These are phyloP conservation scores for Mycena filopes DNA, from an alignment of 768 basidiomycete genomes.

Conservation along the genomic window DNA sequence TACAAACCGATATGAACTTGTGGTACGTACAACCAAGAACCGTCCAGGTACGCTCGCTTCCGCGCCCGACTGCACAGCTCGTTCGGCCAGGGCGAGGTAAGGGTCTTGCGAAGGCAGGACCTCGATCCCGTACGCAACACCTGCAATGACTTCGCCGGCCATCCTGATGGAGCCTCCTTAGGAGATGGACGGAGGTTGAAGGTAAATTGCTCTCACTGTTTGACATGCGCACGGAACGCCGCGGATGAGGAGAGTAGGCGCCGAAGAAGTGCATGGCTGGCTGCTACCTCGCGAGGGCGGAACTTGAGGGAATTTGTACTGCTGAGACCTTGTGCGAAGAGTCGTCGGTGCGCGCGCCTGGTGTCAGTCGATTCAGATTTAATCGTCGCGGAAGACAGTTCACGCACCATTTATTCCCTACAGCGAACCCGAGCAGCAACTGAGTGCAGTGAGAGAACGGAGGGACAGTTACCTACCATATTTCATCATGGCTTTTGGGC, in stretches of 20 bases:
- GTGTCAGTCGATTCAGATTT: neutral
- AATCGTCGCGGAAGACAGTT: too few species aligned
- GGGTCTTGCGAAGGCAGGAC: neutral
- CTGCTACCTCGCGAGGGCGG: too few species aligned
- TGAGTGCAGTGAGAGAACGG: too few species aligned
- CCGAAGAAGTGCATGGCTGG: too few species aligned
- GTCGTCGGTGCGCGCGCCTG: neutral
- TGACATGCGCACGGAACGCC: too few species aligned
- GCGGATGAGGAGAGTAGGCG: neutral
- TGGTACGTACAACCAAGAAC: neutral
- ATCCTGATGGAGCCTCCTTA: neutral
- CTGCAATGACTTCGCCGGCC: neutral
- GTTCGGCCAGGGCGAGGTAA: neutral
- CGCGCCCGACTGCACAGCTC: neutral
- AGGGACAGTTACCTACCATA: neutral
- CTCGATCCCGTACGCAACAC: neutral
- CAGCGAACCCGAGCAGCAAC: too few species aligned
- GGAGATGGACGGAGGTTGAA: too few species aligned
- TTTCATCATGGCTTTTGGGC: slow-evolving; percentile 6
- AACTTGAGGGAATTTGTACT: too few species aligned
- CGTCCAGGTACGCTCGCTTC: neutral
- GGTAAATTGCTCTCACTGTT: too few species aligned
- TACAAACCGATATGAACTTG: too few species aligned
- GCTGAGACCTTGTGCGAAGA: too few species aligned
- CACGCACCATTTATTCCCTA: too few species aligned